Conservation (phyloP, 495 filamentous ascomycete species). For the Penicillium robsamsonii region DNA sequence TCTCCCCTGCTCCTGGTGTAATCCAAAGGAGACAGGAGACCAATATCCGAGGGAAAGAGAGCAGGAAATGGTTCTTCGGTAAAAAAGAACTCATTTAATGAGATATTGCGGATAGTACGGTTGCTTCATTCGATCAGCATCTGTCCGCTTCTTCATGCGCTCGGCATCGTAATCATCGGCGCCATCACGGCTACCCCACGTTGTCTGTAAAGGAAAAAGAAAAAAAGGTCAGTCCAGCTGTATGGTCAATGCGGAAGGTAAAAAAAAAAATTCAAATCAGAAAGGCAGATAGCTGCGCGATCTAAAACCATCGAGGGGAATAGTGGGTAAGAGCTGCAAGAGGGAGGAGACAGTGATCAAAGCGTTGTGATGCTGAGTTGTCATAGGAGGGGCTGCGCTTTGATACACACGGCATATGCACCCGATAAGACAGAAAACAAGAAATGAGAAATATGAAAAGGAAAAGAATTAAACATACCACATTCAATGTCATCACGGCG, state of each 20-base stretch:
- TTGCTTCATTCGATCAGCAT: slow-evolving; percentile 41
- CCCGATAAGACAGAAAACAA: slow-evolving; percentile 2
- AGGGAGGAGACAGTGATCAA: slow-evolving; percentile 29
- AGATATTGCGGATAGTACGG: slow-evolving; percentile 34
- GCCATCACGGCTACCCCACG: slow-evolving; percentile 59
- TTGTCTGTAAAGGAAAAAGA: slow-evolving; percentile 38
- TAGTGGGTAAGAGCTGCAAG: slow-evolving; percentile 28
- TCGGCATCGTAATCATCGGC: slow-evolving; percentile 57
- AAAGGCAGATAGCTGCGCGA: background rate
- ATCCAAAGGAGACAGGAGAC: background rate
- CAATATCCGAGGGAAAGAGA: background rate
- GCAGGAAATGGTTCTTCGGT: slow-evolving; percentile 1
- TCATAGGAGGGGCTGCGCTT: slow-evolving; percentile 20
- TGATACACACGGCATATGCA: slow-evolving; percentile 8
- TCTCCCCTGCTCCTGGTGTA: background rate
- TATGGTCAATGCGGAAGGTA: slow-evolving; percentile 1
- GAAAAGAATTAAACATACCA: slow-evolving; percentile 50
- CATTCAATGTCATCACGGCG: slow-evolving; percentile 65
- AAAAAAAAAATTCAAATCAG: slow-evolving; percentile 2
- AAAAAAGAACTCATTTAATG: slow-evolving; percentile 25
- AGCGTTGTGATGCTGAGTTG: slow-evolving; percentile 27
- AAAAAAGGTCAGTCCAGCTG: slow-evolving; percentile 18
- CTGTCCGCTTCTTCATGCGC: slow-evolving; percentile 53
- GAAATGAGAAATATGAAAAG: slow-evolving; percentile 8
- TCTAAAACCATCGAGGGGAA: slow-evolving; percentile 7